These are phyloP conservation scores for Wickerhamomyces sp. DNA, from an alignment of 1,139 yeast species.

Conservation along the genomic window DNA sequence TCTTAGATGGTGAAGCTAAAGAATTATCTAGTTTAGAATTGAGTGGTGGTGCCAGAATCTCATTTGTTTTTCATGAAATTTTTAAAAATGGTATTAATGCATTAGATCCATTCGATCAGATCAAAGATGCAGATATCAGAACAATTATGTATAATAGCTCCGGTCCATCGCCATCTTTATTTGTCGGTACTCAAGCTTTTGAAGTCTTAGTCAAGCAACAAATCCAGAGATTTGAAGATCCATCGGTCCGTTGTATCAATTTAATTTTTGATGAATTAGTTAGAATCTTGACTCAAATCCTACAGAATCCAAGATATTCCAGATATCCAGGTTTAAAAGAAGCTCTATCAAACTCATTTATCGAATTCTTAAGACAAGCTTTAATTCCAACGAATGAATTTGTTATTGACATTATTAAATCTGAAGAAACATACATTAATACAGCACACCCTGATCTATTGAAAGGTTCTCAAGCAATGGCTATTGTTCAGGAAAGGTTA, in stretches of 20 bases:
- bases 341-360: constrained; percentile 73
- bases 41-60: constrained; percentile 96
- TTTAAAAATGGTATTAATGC: constrained; percentile 91
- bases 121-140: constrained; percentile 93
- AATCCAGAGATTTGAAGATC: constrained; percentile 92
- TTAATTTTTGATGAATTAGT: constrained; percentile 93
- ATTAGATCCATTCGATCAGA: constrained; percentile 94
- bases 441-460: constrained; percentile 97
- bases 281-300: constrained; percentile 80
- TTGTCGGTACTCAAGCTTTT: constrained; percentile 96
- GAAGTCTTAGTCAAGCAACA: constrained; percentile 96
- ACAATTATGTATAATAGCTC: constrained; percentile 97
- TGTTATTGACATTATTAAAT: constrained; percentile 72
- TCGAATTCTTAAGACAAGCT: constrained; percentile 75
- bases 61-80: constrained; percentile 96
- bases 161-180: constrained; percentile 95
- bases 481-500: constrained; percentile 85
- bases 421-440: constrained; percentile 92
- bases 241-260: constrained; percentile 81
- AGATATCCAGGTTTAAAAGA: constrained; percentile 91
- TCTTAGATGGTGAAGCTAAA: constrained; percentile 89
- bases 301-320: constrained; percentile 74
- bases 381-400: constrained; percentile 82
- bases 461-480: constrained; percentile 94
- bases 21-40: constrained; percentile 83